Evolutionary conservation across 805 yeast genomes (phyloP).

Genomic region (Candida tallmaniae): DNA sequence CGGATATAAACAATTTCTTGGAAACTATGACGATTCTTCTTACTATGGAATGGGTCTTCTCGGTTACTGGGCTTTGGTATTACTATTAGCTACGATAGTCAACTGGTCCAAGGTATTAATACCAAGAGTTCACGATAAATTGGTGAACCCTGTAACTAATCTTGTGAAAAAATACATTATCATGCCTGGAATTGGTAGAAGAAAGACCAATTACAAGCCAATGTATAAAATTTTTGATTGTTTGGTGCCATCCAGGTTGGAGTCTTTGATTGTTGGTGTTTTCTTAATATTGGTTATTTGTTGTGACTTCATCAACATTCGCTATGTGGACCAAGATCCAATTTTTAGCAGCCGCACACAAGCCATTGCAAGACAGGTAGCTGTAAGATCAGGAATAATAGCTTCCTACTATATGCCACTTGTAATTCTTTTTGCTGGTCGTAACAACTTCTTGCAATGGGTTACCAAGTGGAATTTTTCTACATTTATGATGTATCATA

Average conservation of each 20-base stretch:
- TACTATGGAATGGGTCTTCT: conserved; percentile 37
- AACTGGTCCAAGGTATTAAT: conserved; percentile 39
- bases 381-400: conserved; percentile 52
- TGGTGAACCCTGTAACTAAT: conserved; percentile 25
- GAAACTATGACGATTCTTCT: conserved; percentile 20
- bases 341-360: conserved; percentile 13
- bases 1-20: conserved; percentile 16
- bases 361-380: conserved; percentile 30
- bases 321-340: conserved; percentile 19
- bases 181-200: conserved; percentile 24
- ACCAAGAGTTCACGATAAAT: conserved; percentile 28
- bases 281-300: conserved; percentile 18
- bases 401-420: conserved; percentile 46
- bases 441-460: conserved; percentile 60
- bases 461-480: conserved; percentile 52
- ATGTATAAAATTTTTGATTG: conserved; percentile 16
- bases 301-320: conserved; percentile 15
- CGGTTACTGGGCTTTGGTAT: conserved; percentile 46
- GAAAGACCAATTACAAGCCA: conserved; percentile 17
- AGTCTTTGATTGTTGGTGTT: conserved; percentile 23
- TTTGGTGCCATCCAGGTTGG: conserved; percentile 34
- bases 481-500: conserved; percentile 40
- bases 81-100: conserved; percentile 36
- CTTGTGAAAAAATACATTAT: conserved; percentile 21
- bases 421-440: conserved; percentile 53